Conservation (phyloP, 192 early-diverging fungal species). For the Podila epigama region DNA sequence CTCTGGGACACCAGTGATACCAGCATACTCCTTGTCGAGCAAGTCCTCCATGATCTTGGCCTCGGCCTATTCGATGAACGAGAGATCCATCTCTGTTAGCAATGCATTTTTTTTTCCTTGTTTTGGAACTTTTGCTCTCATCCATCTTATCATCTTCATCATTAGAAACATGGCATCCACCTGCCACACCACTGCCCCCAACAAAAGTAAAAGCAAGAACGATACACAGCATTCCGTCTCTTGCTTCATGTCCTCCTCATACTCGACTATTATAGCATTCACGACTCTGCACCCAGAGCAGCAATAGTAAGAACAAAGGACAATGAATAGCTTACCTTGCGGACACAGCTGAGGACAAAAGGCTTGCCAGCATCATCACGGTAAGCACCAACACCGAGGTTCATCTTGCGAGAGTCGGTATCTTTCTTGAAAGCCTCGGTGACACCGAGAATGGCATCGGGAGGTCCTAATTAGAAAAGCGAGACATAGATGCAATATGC, state of each 20-base stretch:
- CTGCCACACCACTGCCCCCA: no score
- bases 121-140: no score
- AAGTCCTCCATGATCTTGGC: slow-evolving; percentile 65
- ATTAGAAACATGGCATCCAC: no score
- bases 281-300: background rate
- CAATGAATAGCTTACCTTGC: slow-evolving; percentile 63
- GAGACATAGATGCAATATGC: background rate
- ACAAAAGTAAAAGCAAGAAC: background rate
- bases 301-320: background rate
- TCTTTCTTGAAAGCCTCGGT: slow-evolving; percentile 97
- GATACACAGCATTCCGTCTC: background rate
- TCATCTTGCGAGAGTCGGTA: slow-evolving; percentile 92
- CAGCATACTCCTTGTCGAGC: slow-evolving; percentile 97
- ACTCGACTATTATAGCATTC: background rate
- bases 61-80: slow-evolving; percentile 74
- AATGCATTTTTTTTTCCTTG: no score
- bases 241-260: background rate
- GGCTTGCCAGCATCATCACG: slow-evolving; percentile 93
- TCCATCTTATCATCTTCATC: no score
- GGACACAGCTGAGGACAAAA: slow-evolving; percentile 88
- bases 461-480: slow-evolving; percentile 58
- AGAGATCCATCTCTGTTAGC: no score
- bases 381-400: slow-evolving; percentile 98
- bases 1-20: slow-evolving; percentile 88
- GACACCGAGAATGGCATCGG: slow-evolving; percentile 86